Percentiles rank a stretch among this genome's conserved stretches.
Evolutionary conservation across 1,284 basidiomycete species (phyloP).

Genomic region (Anthracocystis panici-leucophaei): DNA sequence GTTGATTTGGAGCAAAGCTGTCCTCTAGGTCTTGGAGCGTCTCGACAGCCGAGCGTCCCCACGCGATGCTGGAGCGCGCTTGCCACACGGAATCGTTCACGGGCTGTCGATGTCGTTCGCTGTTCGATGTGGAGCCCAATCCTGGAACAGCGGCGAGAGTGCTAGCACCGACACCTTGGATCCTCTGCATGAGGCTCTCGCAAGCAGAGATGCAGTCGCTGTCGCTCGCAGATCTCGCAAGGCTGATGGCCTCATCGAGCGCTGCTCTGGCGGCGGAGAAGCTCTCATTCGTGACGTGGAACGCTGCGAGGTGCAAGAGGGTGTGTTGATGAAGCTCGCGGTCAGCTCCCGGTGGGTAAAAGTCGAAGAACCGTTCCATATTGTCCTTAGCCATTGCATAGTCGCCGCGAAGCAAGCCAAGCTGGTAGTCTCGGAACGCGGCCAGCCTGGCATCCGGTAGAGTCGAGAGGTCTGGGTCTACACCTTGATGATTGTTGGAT

Average conservation of each 20-base stretch:
- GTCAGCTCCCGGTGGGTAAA: constrained; percentile 49
- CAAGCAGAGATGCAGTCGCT: constrained; percentile 47
- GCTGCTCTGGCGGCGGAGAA: constrained; percentile 41
- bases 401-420: constrained; percentile 43
- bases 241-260: constrained; percentile 47
- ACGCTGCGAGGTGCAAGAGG: constrained; percentile 40
- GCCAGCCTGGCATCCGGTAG: constrained; percentile 26
- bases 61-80: constrained; percentile 20
- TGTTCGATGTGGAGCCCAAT: not conserved
- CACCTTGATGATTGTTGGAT: not conserved
- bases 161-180: constrained; percentile 38
- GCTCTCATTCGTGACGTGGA: constrained; percentile 39
- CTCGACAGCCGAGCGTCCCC: constrained; percentile 30
- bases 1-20: constrained; percentile 15
- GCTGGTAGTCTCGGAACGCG: constrained; percentile 42
- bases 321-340: constrained; percentile 55
- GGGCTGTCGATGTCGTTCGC: not conserved
- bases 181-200: constrained; percentile 40
- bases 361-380: constrained; percentile 53
- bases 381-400: constrained; percentile 45
- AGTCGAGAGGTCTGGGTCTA: not conserved
- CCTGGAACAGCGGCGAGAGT: constrained; percentile 15
- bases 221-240: constrained; percentile 47
- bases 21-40: constrained; percentile 30
- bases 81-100: constrained; percentile 32